Evolutionary conservation across 163 green algal species (phyloP), one percentile per base, ranked within the genome.

Genomic region (Prototheca stagnorum): DNA sequence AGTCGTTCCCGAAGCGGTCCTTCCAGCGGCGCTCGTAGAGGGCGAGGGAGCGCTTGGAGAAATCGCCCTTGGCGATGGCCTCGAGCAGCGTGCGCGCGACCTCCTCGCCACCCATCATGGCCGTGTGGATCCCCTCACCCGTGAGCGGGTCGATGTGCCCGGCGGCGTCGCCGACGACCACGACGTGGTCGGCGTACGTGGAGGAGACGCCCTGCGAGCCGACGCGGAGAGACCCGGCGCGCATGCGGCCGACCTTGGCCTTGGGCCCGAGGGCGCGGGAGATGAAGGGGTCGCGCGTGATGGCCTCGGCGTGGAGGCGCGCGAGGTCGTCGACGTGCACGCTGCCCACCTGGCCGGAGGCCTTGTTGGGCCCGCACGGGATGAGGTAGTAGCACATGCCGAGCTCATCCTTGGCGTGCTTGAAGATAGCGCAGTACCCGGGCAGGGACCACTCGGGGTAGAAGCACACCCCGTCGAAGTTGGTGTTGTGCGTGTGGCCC

Each of bases 311-410:
- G 62, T 90, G 81, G 50, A 92, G 64, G 31, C 69, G 61, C 6
- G 71, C 65, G 36, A 80, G 53, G 40, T 80, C 68, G 15, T 54
- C 44, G 21, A 34, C 61, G 36, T 26, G 61, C 29, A 55, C 49
- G 20, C 11, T 36, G 28, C 61, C 61, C 22, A 57, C 22, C 54
- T 70, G 61, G 19, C 55, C 61, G 20, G 44, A 21, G 25, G 35
- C 33, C 1, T 22, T 28, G 50, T 58, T 47, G 14, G 39, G 19
- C 57, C 75, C 78, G 54, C 67, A 77, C 39, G 83, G 83, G 51
- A 93, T 93, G 23, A 93, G 72, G 72, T 92, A 93, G 67, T 92
- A 93, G 78, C 82, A 93, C 70, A 78, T 89, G 72, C 88, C 88
- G 16, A 93, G 70, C 62, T 92, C 83, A 40, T 91, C 82, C 47